Evolutionary conservation across 495 filamentous ascomycete species (phyloP).

Genomic region (Choiromyces venosus): DNA sequence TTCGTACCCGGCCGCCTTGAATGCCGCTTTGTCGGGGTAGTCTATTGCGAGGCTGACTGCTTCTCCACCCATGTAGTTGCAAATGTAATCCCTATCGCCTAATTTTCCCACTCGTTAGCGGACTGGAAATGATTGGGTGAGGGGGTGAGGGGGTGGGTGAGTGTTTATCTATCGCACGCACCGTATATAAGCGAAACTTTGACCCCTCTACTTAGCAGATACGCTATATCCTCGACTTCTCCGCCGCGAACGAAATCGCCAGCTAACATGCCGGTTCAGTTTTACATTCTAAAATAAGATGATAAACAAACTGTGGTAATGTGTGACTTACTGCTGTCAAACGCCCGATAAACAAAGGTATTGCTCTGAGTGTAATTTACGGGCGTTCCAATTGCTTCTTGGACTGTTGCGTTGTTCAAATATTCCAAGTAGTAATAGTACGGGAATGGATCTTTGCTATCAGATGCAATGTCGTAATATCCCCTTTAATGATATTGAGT

Average conservation of each 20-base stretch:
- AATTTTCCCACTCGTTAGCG: neutral
- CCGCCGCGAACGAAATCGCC: slow-evolving; percentile 47
- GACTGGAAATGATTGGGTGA: neutral
- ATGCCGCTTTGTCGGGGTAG: slow-evolving; percentile 42
- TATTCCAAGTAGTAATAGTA: slow-evolving; percentile 58
- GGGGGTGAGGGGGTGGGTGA: slow-evolving; percentile 50
- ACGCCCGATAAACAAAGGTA: slow-evolving; percentile 50
- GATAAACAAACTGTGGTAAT: slow-evolving; percentile 42
- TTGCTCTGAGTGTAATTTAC: slow-evolving; percentile 61
- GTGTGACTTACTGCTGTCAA: slow-evolving; percentile 49
- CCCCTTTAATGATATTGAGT: slow-evolving; percentile 42
- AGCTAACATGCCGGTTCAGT: slow-evolving; percentile 28
- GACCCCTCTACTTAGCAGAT: slow-evolving; percentile 54
- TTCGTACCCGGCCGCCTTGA: slow-evolving; percentile 55
- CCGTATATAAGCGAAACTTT: slow-evolving; percentile 67
- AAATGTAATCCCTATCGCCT: slow-evolving; percentile 55
- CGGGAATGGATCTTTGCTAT: slow-evolving; percentile 58
- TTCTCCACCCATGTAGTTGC: slow-evolving; percentile 64
- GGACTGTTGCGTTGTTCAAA: slow-evolving; percentile 58
- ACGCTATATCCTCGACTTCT: slow-evolving; percentile 51
- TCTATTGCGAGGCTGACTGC: slow-evolving; percentile 54
- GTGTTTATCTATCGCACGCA: slow-evolving; percentile 46
- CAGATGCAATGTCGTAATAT: slow-evolving; percentile 59
- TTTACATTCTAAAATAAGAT: slow-evolving; percentile 14
- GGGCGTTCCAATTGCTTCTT: slow-evolving; percentile 58